Percentiles rank a stretch among this genome's conserved stretches.
These are phyloP conservation scores for Talaromyces sp. DNA, from an alignment of 2,329 filamentous ascomycete species.

Conservation along the genomic window DNA sequence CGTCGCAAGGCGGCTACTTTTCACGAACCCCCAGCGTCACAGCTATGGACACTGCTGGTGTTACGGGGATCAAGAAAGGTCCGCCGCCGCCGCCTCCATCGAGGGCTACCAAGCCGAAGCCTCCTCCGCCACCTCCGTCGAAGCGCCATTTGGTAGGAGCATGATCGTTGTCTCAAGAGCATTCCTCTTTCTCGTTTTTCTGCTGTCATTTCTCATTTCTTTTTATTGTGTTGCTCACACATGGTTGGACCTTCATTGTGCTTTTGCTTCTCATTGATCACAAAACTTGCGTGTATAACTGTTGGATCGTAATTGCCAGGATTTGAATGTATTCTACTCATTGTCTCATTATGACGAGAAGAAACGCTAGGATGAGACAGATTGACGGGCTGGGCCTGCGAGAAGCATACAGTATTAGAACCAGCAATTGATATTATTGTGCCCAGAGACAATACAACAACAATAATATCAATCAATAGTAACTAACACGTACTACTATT, in stretches of 20 bases:
- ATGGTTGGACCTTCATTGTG: neutral
- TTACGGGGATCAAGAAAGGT: conserved; percentile 39
- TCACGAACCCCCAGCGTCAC: conserved; percentile 49
- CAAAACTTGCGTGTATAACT: neutral
- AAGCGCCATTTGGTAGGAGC: conserved; percentile 45
- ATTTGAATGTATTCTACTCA: neutral
- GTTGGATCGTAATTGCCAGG: neutral
- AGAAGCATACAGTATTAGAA: neutral
- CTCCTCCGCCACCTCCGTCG: conserved; percentile 52
- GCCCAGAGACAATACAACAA: too few species aligned
- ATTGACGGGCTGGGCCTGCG: neutral
- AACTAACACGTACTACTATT: too few species aligned
- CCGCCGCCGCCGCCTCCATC: conserved; percentile 58
- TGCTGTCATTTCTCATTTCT: neutral
- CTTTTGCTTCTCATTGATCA: neutral
- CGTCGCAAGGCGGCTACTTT: conserved; percentile 45
- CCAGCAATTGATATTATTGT: neutral
- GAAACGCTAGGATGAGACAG: neutral
- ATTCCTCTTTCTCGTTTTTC: neutral
- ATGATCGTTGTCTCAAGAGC: neutral
- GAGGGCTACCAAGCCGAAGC: conserved; percentile 59
- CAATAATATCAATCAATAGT: too few species aligned
- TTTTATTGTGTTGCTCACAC: neutral
- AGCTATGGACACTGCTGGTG: conserved; percentile 22
- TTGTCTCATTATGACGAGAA: neutral